Conservation (phyloP, 805 yeast species). For the Teunomyces tritomae region DNA sequence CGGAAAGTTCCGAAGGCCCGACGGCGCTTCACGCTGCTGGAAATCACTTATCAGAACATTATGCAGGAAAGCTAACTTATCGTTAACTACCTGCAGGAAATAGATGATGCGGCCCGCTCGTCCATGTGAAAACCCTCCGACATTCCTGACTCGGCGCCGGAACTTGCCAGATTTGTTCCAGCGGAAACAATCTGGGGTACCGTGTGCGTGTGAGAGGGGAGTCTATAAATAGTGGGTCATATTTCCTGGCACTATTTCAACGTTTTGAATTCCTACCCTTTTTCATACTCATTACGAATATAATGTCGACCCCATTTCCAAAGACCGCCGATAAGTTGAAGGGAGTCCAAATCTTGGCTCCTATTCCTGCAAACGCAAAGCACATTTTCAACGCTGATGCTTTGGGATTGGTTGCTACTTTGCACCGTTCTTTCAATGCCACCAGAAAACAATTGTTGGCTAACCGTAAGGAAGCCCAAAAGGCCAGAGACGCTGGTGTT, state of each 20-base stretch:
- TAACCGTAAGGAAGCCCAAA: slow-evolving; percentile 62
- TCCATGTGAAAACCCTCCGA: neutral
- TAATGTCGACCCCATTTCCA: slow-evolving; percentile 46
- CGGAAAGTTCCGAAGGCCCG: slow-evolving; percentile 8
- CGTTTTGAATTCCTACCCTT: neutral
- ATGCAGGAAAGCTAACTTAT: neutral
- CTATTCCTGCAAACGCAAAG: slow-evolving; percentile 46
- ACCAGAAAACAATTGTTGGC: slow-evolving; percentile 57
- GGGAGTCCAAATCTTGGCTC: slow-evolving; percentile 57
- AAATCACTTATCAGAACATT: neutral
- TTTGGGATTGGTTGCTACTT: slow-evolving; percentile 63
- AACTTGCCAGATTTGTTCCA: neutral
- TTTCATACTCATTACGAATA: neutral
- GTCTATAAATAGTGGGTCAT: neutral
- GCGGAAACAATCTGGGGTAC: slow-evolving; percentile 8
- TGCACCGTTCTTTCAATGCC: slow-evolving; percentile 69
- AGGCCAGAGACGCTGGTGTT: slow-evolving; percentile 58
- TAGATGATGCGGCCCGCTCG: neutral
- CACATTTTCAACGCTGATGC: slow-evolving; percentile 62
- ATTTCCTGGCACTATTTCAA: neutral
- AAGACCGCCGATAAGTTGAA: slow-evolving; percentile 39
- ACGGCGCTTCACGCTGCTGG: neutral
- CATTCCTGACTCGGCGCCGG: neutral
- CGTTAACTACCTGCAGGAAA: neutral
- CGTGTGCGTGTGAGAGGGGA: neutral